Evolutionary conservation across 352 stramenopile genomes (phyloP).

Genomic region (Pythium guiyangense): DNA sequence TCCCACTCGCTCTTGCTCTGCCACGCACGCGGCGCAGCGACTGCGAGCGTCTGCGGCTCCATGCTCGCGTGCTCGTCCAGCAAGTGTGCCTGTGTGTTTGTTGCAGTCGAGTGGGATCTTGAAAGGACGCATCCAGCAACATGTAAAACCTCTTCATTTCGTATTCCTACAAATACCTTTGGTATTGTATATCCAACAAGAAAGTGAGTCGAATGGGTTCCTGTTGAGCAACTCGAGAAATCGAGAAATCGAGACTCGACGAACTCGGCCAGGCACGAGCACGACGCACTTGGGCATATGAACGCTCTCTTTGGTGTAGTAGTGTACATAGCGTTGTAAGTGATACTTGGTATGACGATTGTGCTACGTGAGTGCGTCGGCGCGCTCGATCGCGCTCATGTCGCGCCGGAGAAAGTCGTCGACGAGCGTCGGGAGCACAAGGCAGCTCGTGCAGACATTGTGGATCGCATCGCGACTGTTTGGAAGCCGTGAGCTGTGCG

Average conservation of each 20-base stretch:
- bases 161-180: not conserved
- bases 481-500: constrained; percentile 10
- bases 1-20: constrained; percentile 75
- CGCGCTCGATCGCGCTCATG: constrained; percentile 9
- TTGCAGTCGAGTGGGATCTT: not conserved
- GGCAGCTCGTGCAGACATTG: constrained; percentile 18
- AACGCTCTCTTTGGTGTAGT: no score
- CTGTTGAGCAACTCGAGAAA: no score
- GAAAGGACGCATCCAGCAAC: not conserved
- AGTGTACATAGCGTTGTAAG: no score
- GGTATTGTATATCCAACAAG: not conserved
- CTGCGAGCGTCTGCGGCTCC: not conserved
- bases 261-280: no score
- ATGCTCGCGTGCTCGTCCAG: no score
- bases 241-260: no score
- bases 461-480: constrained; percentile 9
- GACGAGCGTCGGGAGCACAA: constrained; percentile 21
- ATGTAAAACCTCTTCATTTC: not conserved
- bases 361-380: not conserved
- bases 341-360: not conserved
- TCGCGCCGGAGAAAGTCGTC: constrained; percentile 24
- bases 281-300: no score
- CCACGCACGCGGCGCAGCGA: constrained; percentile 22
- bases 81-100: not conserved
- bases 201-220: not conserved